Base-by-base conservation (phyloP, 306 rosid species). In the Fagus crenata region DNA sequence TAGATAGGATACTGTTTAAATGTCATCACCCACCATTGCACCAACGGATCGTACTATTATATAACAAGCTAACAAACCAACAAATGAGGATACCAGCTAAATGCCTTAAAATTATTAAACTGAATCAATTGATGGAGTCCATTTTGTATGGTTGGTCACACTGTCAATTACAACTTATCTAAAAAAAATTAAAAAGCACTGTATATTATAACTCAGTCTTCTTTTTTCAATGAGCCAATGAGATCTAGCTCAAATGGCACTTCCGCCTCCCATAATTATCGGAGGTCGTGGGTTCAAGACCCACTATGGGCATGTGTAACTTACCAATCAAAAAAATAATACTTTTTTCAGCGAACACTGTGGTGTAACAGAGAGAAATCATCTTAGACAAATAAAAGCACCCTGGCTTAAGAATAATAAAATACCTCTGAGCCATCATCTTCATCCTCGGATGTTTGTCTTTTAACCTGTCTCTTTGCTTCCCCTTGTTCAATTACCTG, bases 371-470 rank as follows among this genome's bases (percentile, higher is more conserved):
- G 55, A 32, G n/a, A 32, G 31, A n/a, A 18, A 41, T 14, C 79
- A 80, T 6, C 60, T 28, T 33, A 6, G 18, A 49, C 18, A 49
- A 53, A 53, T 37, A 76, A 6, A 61, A 59, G 42, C 15, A 40
- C 8, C 55, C 1, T 58, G 60, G 49, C 15, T 7, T 41, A 53
- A 6, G 31, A 12, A 67, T 42, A 42, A 35, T 4, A 63, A 5
- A 77, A 41, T 83, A 93, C 98, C 97, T 95, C 98, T 17, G 97
- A 92, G 75, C 86, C 86, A 84, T 80, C 81, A 68, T 84, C 87
- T 54, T 87, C 95, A 43, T 86, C 92, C 7, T 82, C 80, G 3
- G 84, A 81, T 75, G 85, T 87, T 67, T 85, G 86, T 82, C 91
- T 85, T 87, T 82, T 90, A 68, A 89, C 98, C 54, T 72, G 87